Conservation (phyloP, 495 filamentous ascomycete species). For the Penicillium chermesinum region DNA sequence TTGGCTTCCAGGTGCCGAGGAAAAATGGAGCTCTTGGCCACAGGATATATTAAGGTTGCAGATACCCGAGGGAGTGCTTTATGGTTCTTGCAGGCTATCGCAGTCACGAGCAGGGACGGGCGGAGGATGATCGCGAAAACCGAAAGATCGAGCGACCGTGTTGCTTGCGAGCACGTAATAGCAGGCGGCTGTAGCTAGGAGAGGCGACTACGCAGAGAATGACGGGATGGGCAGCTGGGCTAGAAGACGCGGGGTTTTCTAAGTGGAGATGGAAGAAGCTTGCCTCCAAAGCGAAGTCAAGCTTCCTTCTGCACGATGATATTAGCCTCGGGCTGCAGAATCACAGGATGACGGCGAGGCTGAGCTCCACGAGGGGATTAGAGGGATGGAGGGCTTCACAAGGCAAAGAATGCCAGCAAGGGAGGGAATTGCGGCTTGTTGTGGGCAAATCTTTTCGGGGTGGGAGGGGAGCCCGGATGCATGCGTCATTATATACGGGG, state of each 20-base stretch:
- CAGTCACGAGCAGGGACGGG: no score
- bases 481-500: constrained; percentile 43
- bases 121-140: no score
- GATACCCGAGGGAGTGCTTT: background rate
- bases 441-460: constrained; percentile 12
- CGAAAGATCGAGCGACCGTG: background rate
- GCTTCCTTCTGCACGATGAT: constrained; percentile 15
- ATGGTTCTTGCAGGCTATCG: background rate
- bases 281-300: constrained; percentile 6
- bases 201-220: constrained; percentile 3
- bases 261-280: constrained; percentile 4
- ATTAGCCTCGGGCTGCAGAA: constrained; percentile 16
- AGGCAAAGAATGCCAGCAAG: constrained; percentile 10
- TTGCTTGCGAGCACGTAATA: background rate
- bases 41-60: constrained; percentile 21
- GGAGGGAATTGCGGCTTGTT: constrained; percentile 6
- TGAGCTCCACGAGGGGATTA: constrained; percentile 17
- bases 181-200: background rate
- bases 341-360: constrained; percentile 11
- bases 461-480: constrained; percentile 16
- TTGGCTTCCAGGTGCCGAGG: constrained; percentile 25
- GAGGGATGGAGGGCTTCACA: constrained; percentile 19
- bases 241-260: constrained; percentile 1
- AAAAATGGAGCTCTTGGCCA: constrained; percentile 8
- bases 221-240: constrained; percentile 1